A percentile compares a stretch with the other conserved stretches of the same genome.
Evolutionary conservation across 2,329 filamentous ascomycete species (phyloP).

Genomic region (Thermomyces lanuginosus): DNA sequence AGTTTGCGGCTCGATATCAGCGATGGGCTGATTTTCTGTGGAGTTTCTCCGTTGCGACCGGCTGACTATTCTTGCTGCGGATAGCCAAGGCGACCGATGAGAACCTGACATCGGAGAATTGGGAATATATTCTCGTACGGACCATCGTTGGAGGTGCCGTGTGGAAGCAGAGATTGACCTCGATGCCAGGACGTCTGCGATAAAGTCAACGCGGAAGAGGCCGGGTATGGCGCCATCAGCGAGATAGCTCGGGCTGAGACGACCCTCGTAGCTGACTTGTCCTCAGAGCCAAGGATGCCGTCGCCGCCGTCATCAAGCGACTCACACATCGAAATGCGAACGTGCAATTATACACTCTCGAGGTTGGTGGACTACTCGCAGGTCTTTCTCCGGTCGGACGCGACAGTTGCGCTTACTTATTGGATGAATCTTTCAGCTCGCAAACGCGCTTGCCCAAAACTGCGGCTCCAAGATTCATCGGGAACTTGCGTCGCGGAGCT

Average conservation of each 20-base stretch:
- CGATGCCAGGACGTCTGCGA: constrained; percentile 42
- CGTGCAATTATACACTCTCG: constrained; percentile 86
- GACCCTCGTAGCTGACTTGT: constrained; percentile 8
- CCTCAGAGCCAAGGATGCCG: constrained; percentile 56
- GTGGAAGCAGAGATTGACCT: background rate
- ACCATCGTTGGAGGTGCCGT: background rate
- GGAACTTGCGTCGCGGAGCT: constrained; percentile 77
- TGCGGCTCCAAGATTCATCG: constrained; percentile 75
- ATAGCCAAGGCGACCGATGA: constrained; percentile 81
- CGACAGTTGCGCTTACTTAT: constrained; percentile 1
- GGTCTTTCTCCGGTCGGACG: background rate
- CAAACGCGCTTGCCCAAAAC: constrained; percentile 82
- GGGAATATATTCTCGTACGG: constrained; percentile 50
- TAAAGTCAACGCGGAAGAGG: constrained; percentile 37
- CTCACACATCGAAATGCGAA: constrained; percentile 89
- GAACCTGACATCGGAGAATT: constrained; percentile 79
- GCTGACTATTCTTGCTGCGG: background rate
- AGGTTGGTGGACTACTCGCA: constrained; percentile 35
- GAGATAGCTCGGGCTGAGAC: background rate
- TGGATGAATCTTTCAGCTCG: constrained; percentile 40
- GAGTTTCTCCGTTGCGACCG: background rate
- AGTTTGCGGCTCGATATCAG: constrained; percentile 13
- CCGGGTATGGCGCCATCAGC: constrained; percentile 21
- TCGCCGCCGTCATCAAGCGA: constrained; percentile 79
- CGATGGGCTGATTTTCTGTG: background rate